phyloP scores from a whole-genome alignment of 2,329 filamentous ascomycete species.

The Trichoderma semiorbis region DNA sequence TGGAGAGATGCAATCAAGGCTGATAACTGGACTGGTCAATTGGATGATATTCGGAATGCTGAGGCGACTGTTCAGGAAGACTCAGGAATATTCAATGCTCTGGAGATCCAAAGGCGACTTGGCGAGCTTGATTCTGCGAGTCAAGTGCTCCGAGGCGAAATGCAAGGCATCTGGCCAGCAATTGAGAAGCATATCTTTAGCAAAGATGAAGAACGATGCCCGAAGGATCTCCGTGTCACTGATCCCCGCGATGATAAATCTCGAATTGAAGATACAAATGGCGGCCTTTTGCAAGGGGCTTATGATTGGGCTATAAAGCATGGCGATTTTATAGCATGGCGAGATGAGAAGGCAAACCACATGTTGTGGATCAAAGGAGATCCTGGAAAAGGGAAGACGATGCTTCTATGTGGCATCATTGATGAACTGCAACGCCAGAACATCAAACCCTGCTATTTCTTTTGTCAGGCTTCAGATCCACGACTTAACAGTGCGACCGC shows the following conservation, averaged over 20 bases:
- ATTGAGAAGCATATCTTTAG: neutral
- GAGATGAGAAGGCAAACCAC: constrained; percentile 8
- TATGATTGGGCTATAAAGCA: constrained; percentile 35
- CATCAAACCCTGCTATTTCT: constrained; percentile 18
- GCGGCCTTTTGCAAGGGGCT: constrained; percentile 30
- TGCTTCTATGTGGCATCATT: constrained; percentile 39
- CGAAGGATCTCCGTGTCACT: constrained; percentile 25
- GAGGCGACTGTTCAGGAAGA: neutral
- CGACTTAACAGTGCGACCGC: constrained; percentile 38
- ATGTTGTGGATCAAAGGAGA: constrained; percentile 38
- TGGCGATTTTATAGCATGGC: constrained; percentile 23
- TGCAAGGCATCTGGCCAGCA: neutral
- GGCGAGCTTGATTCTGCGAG: neutral
- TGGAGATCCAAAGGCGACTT: neutral
- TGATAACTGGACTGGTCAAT: neutral
- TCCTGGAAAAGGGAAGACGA: constrained; percentile 33
- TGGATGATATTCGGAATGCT: neutral
- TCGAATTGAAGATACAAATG: constrained; percentile 35
- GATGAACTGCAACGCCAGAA: neutral
- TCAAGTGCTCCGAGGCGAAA: neutral
- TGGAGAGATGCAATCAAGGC: neutral
- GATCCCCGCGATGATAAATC: constrained; percentile 32
- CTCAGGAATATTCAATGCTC: too few relatives aligned
- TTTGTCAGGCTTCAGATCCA: constrained; percentile 23
- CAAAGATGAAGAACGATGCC: constrained; percentile 16